Evolutionary conservation across 2,329 filamentous ascomycete species (phyloP), one percentile per base, ranked within the genome.

Genomic region (Aspergillus sergii): DNA sequence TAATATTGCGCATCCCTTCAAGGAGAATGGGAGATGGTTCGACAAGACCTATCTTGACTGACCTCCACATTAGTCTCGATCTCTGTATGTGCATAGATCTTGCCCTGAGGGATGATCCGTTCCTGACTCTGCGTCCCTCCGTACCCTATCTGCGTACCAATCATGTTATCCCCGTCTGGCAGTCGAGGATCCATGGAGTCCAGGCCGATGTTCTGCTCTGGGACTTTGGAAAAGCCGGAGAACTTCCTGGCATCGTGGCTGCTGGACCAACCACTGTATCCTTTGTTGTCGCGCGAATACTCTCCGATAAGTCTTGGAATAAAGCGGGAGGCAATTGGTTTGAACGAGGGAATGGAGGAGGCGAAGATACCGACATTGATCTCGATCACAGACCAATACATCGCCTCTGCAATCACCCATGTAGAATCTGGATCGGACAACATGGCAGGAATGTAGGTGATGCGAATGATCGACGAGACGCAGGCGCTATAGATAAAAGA

Each of bases 341-440:
- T 79, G 71, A 80, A 77, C 26, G 77, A 78, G 0, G 79, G 79
- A 21, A 80, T 78, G 6, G 77, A 81, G 39, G 78, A 75, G 43
- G 78, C 78, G n/a, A 81, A 71, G 59, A 81, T 80, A 28, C 75
- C 78, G 46, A 80, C 67, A 64, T 80, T 80, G 63, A 77, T 75
- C 60, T 81, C 79, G 60, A 80, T 79, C 9, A 78, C 72, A 10
- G 78, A 79, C 79, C 79, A 81, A 65, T 82, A 81, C 76, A 82
- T 82, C 53, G 81, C 77, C 34, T 72, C 72, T 41, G 75, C 73
- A 62, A 78, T 78, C 50, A 72, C 76, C 64, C 75, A 78, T 26
- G 76, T 79, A 21, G 71, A 67, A 58, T 79, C 77, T 12, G 67
- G 41, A 10, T 75, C 75, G 21, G 68, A 72, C 46, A 82, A 76